A percentile compares a stretch with the other conserved stretches of the same genome.
phyloP scores from a whole-genome alignment of 345 rosid genomes.

The Hypericum perforatum region DNA sequence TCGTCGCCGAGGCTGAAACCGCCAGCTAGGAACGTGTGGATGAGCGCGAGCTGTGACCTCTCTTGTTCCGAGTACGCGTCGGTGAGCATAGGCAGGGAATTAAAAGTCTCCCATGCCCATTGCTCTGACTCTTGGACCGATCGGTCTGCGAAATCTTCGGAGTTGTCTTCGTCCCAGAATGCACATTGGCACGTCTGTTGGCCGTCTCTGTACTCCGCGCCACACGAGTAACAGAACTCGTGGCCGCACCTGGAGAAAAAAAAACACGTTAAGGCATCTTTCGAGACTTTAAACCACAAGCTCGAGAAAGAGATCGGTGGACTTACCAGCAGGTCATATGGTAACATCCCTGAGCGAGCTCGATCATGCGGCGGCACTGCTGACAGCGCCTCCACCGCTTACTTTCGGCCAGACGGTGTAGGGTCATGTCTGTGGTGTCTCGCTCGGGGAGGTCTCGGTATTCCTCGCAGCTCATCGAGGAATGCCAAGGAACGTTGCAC shows the following conservation, averaged over 20 bases:
- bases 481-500: constrained; percentile 85
- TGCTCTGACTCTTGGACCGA: constrained; percentile 82
- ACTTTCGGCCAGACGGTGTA: constrained; percentile 36
- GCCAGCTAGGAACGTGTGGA: constrained; percentile 89
- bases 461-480: constrained; percentile 28
- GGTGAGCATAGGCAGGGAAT: constrained; percentile 67
- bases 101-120: constrained; percentile 94
- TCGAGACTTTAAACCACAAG: too few species aligned
- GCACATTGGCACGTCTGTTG: constrained; percentile 50
- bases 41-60: constrained; percentile 78
- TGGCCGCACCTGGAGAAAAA: constrained; percentile 35
- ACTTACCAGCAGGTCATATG: constrained; percentile 55
- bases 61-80: constrained; percentile 96
- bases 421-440: constrained; percentile 32
- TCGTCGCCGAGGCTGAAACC: constrained; percentile 91
- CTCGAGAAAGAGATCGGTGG: background rate
- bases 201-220: constrained; percentile 49
- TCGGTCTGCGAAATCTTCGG: constrained; percentile 41
- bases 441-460: constrained; percentile 34
- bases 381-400: constrained; percentile 41
- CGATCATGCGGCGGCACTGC: constrained; percentile 42
- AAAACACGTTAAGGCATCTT: background rate
- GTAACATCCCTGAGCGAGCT: constrained; percentile 44
- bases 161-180: constrained; percentile 39
- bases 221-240: constrained; percentile 67